Evolutionary conservation across 495 filamentous ascomycete genomes (phyloP).

Genomic region (Cenococcum geophilum): DNA sequence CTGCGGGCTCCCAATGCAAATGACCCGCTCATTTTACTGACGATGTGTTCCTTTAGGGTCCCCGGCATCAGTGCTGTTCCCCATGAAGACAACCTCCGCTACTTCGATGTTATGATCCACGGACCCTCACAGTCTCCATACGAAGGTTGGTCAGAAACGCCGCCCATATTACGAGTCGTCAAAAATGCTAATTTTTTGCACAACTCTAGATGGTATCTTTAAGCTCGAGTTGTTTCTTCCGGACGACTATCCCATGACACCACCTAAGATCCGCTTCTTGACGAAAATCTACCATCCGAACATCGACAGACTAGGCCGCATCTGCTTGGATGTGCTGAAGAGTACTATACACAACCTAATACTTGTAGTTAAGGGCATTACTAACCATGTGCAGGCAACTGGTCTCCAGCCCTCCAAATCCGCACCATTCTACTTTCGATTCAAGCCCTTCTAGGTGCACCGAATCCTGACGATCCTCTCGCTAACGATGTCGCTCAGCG

Average conservation of each 20-base stretch:
- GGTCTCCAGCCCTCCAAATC: slow-evolving; percentile 97
- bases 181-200: slow-evolving; percentile 11
- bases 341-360: slow-evolving; percentile 49
- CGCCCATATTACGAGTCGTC: not conserved
- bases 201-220: slow-evolving; percentile 74
- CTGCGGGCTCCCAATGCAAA: not conserved
- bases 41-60: slow-evolving; percentile 52
- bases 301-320: slow-evolving; percentile 93
- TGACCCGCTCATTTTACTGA: not conserved
- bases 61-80: slow-evolving; percentile 94
- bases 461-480: slow-evolving; percentile 94
- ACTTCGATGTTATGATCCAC: slow-evolving; percentile 96
- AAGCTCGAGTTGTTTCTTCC: slow-evolving; percentile 98
- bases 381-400: slow-evolving; percentile 64
- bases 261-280: slow-evolving; percentile 94
- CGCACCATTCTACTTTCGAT: slow-evolving; percentile 96
- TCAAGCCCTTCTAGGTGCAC: slow-evolving; percentile 90
- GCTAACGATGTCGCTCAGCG: slow-evolving; percentile 96
- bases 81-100: slow-evolving; percentile 96
- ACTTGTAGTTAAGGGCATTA: not conserved
- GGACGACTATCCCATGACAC: slow-evolving; percentile 98
- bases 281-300: slow-evolving; percentile 99
- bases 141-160: slow-evolving; percentile 54
- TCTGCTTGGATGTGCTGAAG: slow-evolving; percentile 96
- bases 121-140: slow-evolving; percentile 93